Evolutionary conservation across 495 filamentous ascomycete genomes (phyloP).

Genomic region (Penicillium simplicissimum): DNA sequence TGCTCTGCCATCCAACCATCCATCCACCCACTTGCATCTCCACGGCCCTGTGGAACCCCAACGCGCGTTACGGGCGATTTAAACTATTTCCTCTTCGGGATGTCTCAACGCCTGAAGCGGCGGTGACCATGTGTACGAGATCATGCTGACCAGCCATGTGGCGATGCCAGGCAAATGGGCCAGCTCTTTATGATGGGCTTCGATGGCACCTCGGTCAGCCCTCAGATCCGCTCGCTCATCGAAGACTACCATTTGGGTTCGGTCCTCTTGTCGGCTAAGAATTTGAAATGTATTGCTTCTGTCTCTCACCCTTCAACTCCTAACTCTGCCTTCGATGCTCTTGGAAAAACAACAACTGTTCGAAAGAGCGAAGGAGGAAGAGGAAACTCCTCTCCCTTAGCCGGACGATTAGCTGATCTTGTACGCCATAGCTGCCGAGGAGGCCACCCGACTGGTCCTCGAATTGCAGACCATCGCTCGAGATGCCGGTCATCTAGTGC

Average conservation of each 20-base stretch:
- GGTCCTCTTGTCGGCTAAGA: conserved; percentile 86
- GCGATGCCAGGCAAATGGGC: conserved; percentile 60
- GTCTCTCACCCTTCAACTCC: neutral
- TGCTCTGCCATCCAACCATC: conserved; percentile 1
- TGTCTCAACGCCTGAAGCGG: conserved; percentile 32
- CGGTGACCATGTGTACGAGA: conserved; percentile 33
- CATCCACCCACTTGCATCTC: neutral
- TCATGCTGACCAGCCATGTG: conserved; percentile 26
- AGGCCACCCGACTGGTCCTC: conserved; percentile 76
- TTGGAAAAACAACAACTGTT: neutral
- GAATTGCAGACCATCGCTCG: conserved; percentile 86
- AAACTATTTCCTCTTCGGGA: conserved; percentile 22
- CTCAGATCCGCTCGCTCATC: conserved; percentile 81
- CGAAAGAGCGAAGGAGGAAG: neutral
- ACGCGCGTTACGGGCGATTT: conserved; percentile 10
- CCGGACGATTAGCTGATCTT: conserved; percentile 19
- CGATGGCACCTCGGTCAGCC: conserved; percentile 84
- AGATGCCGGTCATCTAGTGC: conserved; percentile 81
- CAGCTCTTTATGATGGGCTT: conserved; percentile 97
- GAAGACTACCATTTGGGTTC: conserved; percentile 81
- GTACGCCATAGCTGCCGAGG: conserved; percentile 66
- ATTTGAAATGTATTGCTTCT: conserved; percentile 70
- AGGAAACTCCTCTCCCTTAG: neutral
- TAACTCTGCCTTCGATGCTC: neutral
- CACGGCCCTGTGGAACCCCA: conserved; percentile 26